These are phyloP conservation scores for Starmerella apicola DNA, from an alignment of 805 yeast genomes.

Conservation along the genomic window DNA sequence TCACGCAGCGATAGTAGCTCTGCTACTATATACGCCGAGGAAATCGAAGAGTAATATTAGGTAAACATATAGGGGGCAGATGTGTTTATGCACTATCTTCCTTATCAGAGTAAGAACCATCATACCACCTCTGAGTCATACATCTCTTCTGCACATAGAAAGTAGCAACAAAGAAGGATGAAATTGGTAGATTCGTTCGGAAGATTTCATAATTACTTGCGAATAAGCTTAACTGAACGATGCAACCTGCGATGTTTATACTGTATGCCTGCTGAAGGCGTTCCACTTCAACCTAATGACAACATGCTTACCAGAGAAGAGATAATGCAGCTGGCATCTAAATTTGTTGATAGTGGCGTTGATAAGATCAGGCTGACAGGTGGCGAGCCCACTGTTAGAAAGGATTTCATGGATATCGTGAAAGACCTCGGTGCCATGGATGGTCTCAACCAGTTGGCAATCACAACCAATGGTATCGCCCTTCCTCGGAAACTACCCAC, in stretches of 20 bases:
- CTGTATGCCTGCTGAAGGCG: conserved; percentile 49
- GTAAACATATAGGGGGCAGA: too few relatives aligned
- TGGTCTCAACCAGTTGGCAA: conserved; percentile 38
- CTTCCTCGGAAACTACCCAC: conserved; percentile 36
- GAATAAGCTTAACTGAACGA: conserved; percentile 41
- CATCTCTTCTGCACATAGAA: too few relatives aligned
- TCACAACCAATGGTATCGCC: conserved; percentile 43
- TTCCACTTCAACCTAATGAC: conserved; percentile 35
- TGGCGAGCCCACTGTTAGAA: conserved; percentile 45
- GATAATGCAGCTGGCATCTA: conserved; percentile 32
- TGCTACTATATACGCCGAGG: too few relatives aligned
- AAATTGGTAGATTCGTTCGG: conserved; percentile 30
- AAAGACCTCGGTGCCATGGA: conserved; percentile 28
- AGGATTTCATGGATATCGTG: conserved; percentile 37
- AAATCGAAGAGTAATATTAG: too few relatives aligned
- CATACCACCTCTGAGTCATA: too few relatives aligned
- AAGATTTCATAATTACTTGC: conserved; percentile 37
- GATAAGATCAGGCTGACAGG: conserved; percentile 41
- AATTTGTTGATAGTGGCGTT: conserved; percentile 41
- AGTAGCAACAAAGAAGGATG: conserved; percentile 22
- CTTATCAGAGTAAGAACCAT: too few relatives aligned
- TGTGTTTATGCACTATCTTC: too few relatives aligned
- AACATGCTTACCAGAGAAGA: conserved; percentile 34
- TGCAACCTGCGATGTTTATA: conserved; percentile 37
- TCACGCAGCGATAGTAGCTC: too few relatives aligned